Conservation (phyloP, 2,329 filamentous ascomycete genomes). For the Cytospora mali region DNA sequence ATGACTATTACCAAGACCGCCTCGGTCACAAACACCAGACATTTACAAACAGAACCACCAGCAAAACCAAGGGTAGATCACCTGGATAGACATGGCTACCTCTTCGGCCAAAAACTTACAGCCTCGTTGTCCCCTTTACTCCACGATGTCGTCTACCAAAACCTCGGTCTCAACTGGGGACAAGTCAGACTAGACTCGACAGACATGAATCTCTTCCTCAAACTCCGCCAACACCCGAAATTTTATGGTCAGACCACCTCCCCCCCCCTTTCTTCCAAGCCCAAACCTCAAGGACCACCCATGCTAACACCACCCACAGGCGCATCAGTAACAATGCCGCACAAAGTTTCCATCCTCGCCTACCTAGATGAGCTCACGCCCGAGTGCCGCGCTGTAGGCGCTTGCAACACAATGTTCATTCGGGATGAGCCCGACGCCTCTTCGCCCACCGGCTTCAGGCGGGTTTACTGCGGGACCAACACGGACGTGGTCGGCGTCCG, state of each 20-base stretch:
- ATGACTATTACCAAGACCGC: slow-evolving; percentile 21
- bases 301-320: slow-evolving; percentile 43
- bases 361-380: slow-evolving; percentile 74
- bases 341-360: slow-evolving; percentile 76
- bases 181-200: slow-evolving; percentile 56
- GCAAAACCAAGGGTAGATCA: slow-evolving; percentile 29
- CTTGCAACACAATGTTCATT: slow-evolving; percentile 79
- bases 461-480: slow-evolving; percentile 71
- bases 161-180: slow-evolving; percentile 53
- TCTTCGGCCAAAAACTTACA: slow-evolving; percentile 60
- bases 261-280: not conserved
- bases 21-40: slow-evolving; percentile 11
- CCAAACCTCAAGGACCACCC: not conserved
- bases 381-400: slow-evolving; percentile 73
- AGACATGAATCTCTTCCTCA: slow-evolving; percentile 51
- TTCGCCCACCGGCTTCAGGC: slow-evolving; percentile 39
- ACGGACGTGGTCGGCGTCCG: slow-evolving; percentile 80
- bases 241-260: slow-evolving; percentile 57
- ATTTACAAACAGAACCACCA: slow-evolving; percentile 5
- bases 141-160: slow-evolving; percentile 56
- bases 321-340: slow-evolving; percentile 79
- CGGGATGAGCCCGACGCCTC: slow-evolving; percentile 45
- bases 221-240: slow-evolving; percentile 56
- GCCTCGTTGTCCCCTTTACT: slow-evolving; percentile 59
- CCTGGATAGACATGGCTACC: slow-evolving; percentile 53